Base-by-base conservation (phyloP, 495 filamentous ascomycete species). In the Talaromyces adpressus region DNA sequence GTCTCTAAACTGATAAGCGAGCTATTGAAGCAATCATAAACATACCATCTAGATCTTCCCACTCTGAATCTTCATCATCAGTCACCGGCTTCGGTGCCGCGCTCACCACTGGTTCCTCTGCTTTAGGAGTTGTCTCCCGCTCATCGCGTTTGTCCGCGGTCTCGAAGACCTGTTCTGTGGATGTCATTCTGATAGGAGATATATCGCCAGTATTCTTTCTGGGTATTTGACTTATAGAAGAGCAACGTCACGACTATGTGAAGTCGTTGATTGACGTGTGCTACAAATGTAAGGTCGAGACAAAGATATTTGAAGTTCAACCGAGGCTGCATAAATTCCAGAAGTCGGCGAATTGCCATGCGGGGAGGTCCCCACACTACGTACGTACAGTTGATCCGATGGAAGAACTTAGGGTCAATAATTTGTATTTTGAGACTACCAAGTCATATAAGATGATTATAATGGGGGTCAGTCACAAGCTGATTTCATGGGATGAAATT, bases 11-110 rank as follows among this genome's bases (percentile, higher is more conserved):
- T 6, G 29, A 25, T 3, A 6, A 52, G 45, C 20, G 16, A 36
- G 23, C 16, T n/a, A n/a, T 29, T 20, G n/a, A 22, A 27, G 1
- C n/a, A 45, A 9, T 47, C 12, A 51, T 39, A 27, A 30, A 67
- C 79, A 57, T 70, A 89, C 91, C 93, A 74, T 98, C 93, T 51
- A 98, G 77, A 71, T 97, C 93, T 70, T 96, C 92, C 20, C 96
- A 82, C 70, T 96, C 92, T 4, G 79, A 80, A 39, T 81, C 75
- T 25, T 77, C 77, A 45, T 84, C 79, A 16, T 74, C 71, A 0
- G 9, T 25, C 23, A 27, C 22, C 52, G n/a, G 9, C 4, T 56
- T 56, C 52, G 52, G 12, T 22, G 52, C 16, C 12, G n/a, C 52
- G 4, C 2, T 56, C 7, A 29, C 52, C 52, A 27, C 23, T 14